These are phyloP conservation scores for Teunomyces lycoperdinae DNA, from an alignment of 805 yeast genomes.

Conservation along the genomic window DNA sequence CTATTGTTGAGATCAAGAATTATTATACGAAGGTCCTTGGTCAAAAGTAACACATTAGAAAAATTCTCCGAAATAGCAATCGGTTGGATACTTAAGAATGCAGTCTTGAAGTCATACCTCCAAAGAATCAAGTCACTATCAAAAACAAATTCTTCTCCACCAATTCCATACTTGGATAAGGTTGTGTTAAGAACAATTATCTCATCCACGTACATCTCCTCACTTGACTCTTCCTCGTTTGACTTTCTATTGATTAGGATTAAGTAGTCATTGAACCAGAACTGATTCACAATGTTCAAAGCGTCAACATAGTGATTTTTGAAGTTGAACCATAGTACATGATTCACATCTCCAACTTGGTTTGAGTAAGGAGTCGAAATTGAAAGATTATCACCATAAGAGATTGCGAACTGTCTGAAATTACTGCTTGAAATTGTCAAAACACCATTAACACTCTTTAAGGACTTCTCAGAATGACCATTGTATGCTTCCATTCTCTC, in stretches of 20 bases:
- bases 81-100: slow-evolving; percentile 19
- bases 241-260: slow-evolving; percentile 30
- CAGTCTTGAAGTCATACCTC: slow-evolving; percentile 32
- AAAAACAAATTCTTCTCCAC: slow-evolving; percentile 27
- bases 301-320: slow-evolving; percentile 30
- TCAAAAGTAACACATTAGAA: slow-evolving; percentile 23
- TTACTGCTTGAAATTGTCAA: slow-evolving; percentile 21
- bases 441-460: slow-evolving; percentile 18
- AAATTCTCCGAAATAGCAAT: slow-evolving; percentile 3
- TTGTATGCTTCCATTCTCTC: slow-evolving; percentile 18
- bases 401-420: slow-evolving; percentile 25
- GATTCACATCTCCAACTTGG: slow-evolving; percentile 23
- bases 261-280: slow-evolving; percentile 35
- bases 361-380: slow-evolving; percentile 29
- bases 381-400: slow-evolving; percentile 26
- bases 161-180: slow-evolving; percentile 30
- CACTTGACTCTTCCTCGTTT: slow-evolving; percentile 13
- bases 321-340: slow-evolving; percentile 40
- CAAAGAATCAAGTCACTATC: slow-evolving; percentile 39
- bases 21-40: slow-evolving; percentile 27
- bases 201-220: slow-evolving; percentile 27
- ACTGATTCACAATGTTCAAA: slow-evolving; percentile 32
- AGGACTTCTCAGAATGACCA: slow-evolving; percentile 14
- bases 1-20: slow-evolving; percentile 21
- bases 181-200: slow-evolving; percentile 32